A percentile compares a stretch with the other conserved stretches of the same genome.
Evolutionary conservation across 805 yeast genomes (phyloP).

Genomic region (Starmera caribaea): DNA sequence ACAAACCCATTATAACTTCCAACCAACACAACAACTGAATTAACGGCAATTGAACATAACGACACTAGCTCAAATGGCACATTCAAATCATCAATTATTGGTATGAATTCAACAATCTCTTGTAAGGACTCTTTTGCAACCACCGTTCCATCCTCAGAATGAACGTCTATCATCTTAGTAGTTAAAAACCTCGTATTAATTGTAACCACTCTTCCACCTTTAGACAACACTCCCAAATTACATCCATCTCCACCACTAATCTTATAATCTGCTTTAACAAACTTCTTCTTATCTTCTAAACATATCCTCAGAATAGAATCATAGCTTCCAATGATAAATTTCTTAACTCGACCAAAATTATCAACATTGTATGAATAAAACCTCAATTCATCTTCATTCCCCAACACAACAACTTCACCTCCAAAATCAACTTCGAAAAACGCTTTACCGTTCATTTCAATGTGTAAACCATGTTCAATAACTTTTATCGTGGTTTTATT

Average conservation of each 20-base stretch:
- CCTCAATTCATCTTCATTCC: slow-evolving; percentile 1
- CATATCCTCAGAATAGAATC: slow-evolving; percentile 8
- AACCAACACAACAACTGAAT: slow-evolving; percentile 12
- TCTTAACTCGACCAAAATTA: slow-evolving; percentile 6
- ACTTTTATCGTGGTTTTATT: neutral
- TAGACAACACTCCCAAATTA: slow-evolving; percentile 12
- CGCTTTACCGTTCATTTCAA: neutral
- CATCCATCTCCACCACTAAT: slow-evolving; percentile 20
- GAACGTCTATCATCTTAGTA: neutral
- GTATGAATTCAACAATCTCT: slow-evolving; percentile 2
- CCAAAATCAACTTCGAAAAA: slow-evolving; percentile 17
- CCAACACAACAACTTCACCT: slow-evolving; percentile 9
- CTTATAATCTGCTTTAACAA: slow-evolving; percentile 1
- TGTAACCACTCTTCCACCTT: slow-evolving; percentile 5
- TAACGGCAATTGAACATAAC: slow-evolving; percentile 12
- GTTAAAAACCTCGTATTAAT: slow-evolving; percentile 10
- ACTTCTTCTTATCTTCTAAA: slow-evolving; percentile 6
- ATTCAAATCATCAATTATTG: slow-evolving; percentile 9
- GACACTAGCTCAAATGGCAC: slow-evolving; percentile 6
- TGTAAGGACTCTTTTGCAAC: neutral
- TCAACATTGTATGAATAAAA: slow-evolving; percentile 6
- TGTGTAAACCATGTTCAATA: slow-evolving; percentile 1
- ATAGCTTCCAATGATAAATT: neutral
- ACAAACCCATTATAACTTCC: slow-evolving; percentile 16
- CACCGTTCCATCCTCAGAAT: neutral